Evolutionary conservation across 108 stramenopile genomes (phyloP).

Genomic region (Discostella stelligeroides): DNA sequence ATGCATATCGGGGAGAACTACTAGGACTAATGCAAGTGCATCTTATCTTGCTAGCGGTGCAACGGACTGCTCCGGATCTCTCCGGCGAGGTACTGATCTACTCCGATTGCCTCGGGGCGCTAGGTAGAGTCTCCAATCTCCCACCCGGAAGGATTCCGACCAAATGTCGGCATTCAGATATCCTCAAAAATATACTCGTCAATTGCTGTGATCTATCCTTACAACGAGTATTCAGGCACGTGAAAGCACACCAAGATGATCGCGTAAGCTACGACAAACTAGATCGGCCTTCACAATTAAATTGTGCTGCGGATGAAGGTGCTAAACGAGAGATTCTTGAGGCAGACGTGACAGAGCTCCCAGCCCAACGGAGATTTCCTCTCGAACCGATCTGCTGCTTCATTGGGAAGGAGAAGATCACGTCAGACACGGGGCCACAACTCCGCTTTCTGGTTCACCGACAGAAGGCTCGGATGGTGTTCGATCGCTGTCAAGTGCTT

Average conservation of each 20-base stretch:
- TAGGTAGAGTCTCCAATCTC: background rate
- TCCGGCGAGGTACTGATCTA: background rate
- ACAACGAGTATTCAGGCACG: conserved; percentile 2
- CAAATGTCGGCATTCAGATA: conserved; percentile 11
- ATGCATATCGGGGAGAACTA: conserved; percentile 26
- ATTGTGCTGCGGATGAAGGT: background rate
- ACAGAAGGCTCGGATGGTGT: background rate
- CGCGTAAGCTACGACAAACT: background rate
- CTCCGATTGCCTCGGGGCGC: too few species aligned
- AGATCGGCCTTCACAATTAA: conserved; percentile 10
- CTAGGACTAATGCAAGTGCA: conserved; percentile 24
- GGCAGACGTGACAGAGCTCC: background rate
- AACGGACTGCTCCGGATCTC: background rate
- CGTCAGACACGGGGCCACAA: conserved; percentile 4
- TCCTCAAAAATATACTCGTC: too few species aligned
- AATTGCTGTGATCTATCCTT: conserved; percentile 11
- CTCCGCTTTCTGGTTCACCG: conserved; percentile 4
- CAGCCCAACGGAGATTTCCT: conserved; percentile 9
- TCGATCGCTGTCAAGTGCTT: background rate
- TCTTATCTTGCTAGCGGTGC: conserved; percentile 17
- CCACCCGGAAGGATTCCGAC: conserved; percentile 9
- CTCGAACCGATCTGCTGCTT: conserved; percentile 18
- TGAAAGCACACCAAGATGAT: conserved; percentile 32
- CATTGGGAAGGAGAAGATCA: conserved; percentile 10
- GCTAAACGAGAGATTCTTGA: conserved; percentile 13